These are phyloP conservation scores for Colletotrichum sp. DNA, from an alignment of 2,329 filamentous ascomycete genomes.

Conservation along the genomic window DNA sequence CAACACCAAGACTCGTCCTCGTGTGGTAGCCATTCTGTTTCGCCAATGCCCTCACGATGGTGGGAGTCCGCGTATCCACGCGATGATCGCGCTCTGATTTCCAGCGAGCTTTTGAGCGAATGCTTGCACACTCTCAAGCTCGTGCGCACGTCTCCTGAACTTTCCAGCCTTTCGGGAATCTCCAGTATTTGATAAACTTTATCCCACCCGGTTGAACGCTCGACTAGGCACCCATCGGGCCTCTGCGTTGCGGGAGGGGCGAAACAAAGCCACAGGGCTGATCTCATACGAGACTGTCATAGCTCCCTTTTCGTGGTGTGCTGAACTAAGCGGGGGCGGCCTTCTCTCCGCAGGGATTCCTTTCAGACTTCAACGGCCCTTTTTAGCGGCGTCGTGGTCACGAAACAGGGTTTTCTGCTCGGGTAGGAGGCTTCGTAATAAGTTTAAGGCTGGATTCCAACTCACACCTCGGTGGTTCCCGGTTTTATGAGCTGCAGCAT, in stretches of 20 bases:
- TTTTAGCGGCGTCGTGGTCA: neutral
- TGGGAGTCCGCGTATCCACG: neutral
- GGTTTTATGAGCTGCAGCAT: neutral
- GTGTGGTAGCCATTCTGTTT: neutral
- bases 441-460: neutral
- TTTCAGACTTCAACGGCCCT: neutral
- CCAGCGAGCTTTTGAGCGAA: neutral
- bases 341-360: neutral
- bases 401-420: neutral
- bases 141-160: neutral
- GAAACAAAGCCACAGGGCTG: neutral
- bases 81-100: neutral
- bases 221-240: neutral
- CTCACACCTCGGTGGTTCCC: neutral
- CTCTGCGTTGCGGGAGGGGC: neutral
- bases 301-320: neutral
- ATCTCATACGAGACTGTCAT: neutral
- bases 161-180: neutral
- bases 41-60: neutral
- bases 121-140: neutral
- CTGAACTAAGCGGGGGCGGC: neutral
- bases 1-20: neutral
- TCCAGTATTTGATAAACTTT: neutral
- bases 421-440: neutral
- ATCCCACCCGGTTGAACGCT: neutral